Base-by-base conservation (phyloP, 768 basidiomycete species). In the Sarcodon sp. region DNA sequence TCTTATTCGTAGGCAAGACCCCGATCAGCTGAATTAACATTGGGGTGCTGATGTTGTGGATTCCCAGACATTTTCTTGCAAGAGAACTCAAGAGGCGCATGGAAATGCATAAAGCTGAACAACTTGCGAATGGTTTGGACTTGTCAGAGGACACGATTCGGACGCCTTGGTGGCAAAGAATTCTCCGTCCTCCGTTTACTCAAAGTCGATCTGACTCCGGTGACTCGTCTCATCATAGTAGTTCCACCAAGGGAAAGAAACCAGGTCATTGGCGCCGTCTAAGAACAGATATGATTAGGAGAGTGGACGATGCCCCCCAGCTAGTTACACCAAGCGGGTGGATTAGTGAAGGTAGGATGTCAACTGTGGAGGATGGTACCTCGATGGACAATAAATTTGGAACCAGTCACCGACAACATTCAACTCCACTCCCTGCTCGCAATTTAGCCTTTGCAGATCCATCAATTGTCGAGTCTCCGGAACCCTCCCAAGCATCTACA, bases 241-340 rank as follows among this genome's bases (percentile, higher is more conserved):
- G 8, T 41, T 41, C 39, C 2, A 8, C 39, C 39, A 41, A 41
- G 39, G 39, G 27, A 7, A 41, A 41, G 8, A 21, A 45, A 27
- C 21, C 21, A 27, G 21, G 21, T 15, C 45, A 48, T 15, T 35
- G 33, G 10, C 48, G 50, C 9, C 48, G 55, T 18, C 50, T 90
- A 6, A 65, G 74, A 44, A 68, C 83, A 21, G 79, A 87, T 47
- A 88, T 89, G 86, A 88, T 91, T 48, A 73, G 77, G 32, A 70
- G 87, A 45, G 72, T 83, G 69, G 76, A 85, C 49, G 74, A 72
- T 43, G 73, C 77, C 1, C 84, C 82, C 6, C 77, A 76, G 57
- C 76, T 73, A 1, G 69, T 89, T 21, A 73, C 87, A 57, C 87
- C 87, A 3, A 87, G 76, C 54, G 86, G 87, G 5, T 77, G 71